These are phyloP conservation scores for Thymus mandschuricus DNA, from an alignment of 257 asterid genomes.

Conservation along the genomic window DNA sequence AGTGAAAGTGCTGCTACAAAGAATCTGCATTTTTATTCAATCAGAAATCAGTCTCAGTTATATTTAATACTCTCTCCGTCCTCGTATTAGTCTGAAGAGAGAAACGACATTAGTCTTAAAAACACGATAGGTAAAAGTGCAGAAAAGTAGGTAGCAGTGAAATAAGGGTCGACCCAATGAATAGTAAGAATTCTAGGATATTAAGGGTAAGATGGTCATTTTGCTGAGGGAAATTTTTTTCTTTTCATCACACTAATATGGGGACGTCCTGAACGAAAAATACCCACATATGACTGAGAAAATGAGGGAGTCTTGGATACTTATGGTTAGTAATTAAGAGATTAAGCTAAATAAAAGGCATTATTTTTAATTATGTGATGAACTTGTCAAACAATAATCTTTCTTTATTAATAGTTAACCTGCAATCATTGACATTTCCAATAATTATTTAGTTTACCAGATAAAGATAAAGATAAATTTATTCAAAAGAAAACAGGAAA, in stretches of 20 bases:
- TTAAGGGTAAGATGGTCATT: too few relatives aligned
- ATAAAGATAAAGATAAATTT: background rate
- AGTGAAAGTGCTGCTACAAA: slow-evolving; percentile 58
- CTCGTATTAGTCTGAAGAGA: too few relatives aligned
- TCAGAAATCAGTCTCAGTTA: background rate
- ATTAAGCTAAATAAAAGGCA: background rate
- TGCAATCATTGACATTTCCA: background rate
- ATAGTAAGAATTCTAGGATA: too few relatives aligned
- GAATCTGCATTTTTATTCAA: slow-evolving; percentile 49
- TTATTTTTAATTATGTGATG: too few relatives aligned
- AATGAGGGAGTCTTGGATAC: background rate
- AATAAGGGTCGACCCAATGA: too few relatives aligned
- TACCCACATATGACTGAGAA: background rate
- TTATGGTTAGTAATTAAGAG: background rate
- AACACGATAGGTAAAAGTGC: too few relatives aligned
- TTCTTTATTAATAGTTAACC: background rate
- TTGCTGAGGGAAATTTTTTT: too few relatives aligned
- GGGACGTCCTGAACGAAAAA: background rate
- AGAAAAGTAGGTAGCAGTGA: too few relatives aligned
- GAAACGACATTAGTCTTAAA: too few relatives aligned
- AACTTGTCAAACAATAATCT: background rate
- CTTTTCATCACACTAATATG: too few relatives aligned
- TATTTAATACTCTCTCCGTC: background rate
- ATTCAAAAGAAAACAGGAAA: background rate
- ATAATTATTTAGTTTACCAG: background rate